Evolutionary conservation across 2,329 filamentous ascomycete species (phyloP), one percentile per base, ranked within the genome.

Genomic region (Polychaeton citri): DNA sequence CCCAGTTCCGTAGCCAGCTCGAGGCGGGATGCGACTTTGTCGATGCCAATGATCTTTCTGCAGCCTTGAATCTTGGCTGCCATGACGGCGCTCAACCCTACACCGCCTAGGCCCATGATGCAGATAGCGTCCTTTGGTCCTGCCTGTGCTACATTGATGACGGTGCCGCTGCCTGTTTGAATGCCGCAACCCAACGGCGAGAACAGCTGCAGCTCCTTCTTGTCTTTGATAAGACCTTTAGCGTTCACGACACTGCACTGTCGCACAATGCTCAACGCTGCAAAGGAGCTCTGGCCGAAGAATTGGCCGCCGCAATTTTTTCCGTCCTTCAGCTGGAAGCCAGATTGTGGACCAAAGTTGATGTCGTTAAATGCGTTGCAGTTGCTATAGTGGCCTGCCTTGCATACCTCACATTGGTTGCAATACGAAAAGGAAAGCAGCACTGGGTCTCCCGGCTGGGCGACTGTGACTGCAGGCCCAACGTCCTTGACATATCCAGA

Each of bases 401-500:
- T 53, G 50, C 70, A 74, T 10, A 62, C 55, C n/a, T 63, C 52
- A 51, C 70, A 74, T 3, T 44, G 42, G 3, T 54, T 45, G 51
- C 67, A 71, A 38, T 58, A 63, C n/a, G 59, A 55, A 45, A 67
- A 70, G 12, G 64, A 66, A 4, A 69, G 51, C 10, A 70, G 48
- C 4, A 69, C 64, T 1, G 62, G 57, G 40, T 71, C 65, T 21
- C 64, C 66, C 19, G 54, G 42, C 33, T 60, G 50, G 10, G 64
- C 65, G 5, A 59, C 51, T 1, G 51, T 60, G 10, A 67, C 59
- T 2, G 54, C 56, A 2, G 51, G 46, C 3, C 66, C 67, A 30
- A 65, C 51, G 36, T 57, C 49, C 36, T 59, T 58, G 10, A 74
- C 68, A 37, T 69, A 64, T 5, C 70, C 69, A 2, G 66, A 53